Base-by-base conservation (phyloP, 148 eudicot species). In the Suaeda aralocaspica region DNA sequence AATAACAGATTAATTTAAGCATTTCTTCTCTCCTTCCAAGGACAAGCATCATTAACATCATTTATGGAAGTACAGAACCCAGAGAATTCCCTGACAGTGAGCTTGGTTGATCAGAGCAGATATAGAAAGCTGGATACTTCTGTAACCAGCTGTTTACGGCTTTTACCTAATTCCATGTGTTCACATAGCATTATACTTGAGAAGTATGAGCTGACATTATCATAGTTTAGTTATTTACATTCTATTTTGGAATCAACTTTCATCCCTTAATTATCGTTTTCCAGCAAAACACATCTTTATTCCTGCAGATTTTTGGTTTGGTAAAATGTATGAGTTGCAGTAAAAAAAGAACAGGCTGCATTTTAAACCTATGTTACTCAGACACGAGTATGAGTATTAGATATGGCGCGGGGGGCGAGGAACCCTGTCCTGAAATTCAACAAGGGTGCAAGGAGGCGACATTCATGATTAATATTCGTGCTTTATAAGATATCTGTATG, bases 71-170 rank as follows among this genome's bases (percentile, higher is more conserved):
- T 6, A 10, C 9, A 21, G 28, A 31, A 75, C 44, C 2, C 34
- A 64, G 48, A 52, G 49, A 53, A 13, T 25, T 21, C 59, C 11
- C 19, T 19, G 41, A 22, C 34, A 45, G 41, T 50, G 25, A 64
- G 70, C 41, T 64, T n/a, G 16, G 59, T 58, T 57, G 67, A 33
- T 59, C 46, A 36, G 9, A 50, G 28, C 56, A 59, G 67, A 74
- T 46, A 30, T 15, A 21, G 25, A 44, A 31, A 41, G 25, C n/a
- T 51, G 68, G 51, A 64, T 41, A 56, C 39, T n/a, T 21, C 66
- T 59, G 70, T 73, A 56, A 66, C 24, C 30, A 45, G 12, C 64
- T 66, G 75, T 24, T 9, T n/a, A n/a, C n/a, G n/a, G n/a, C n/a
- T n/a, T n/a, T 46, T 14, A 36, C 61, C 49, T 5, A 31, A 49